Base-by-base conservation (phyloP, 495 filamentous ascomycete species). In the Thermothielavioides terrestris region DNA sequence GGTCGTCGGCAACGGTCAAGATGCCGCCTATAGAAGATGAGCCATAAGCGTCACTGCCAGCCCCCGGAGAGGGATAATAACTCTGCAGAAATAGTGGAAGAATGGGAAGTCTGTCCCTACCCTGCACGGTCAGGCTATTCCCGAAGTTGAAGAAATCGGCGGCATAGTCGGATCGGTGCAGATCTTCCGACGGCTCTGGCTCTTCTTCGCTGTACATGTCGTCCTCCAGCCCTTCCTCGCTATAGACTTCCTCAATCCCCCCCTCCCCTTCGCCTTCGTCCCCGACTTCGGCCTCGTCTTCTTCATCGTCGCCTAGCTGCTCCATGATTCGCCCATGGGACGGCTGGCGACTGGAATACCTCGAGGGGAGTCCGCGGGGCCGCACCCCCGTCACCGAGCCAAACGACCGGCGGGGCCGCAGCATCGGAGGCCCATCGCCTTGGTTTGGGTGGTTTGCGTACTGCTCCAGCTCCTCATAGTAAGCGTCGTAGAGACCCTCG, bases 401-500 rank as follows among this genome's bases (percentile, higher is more conserved):
- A 57, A 71, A 72, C n/a, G 64, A 62, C 50, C 80, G 76, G 30
- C 80, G 77, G 11, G 82, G 75, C 21, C 80, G 74, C 54, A 89
- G 76, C 63, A 90, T 82, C 1, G 84, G 78, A 65, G 68, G 67
- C 28, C 66, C 68, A 28, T 73, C 65, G 21, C 68, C 67, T 44
- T 78, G 80, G 65, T 88, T 82, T 60, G 90, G 88, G 57, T 89
- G 83, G 62, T 96, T 90, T 46, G 92, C 92, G 64, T 95, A 97
- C 57, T 94, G 89, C 66, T 97, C 92, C 42, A 99, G 76, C 65
- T 99, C 92, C 62, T 95, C 87, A 61, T 99, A 99, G 67, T 99
- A 99, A 22, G 92, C 92, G 70, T 99, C 94, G 64, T 99, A 99
- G 12, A 99, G 77, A n/a, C 94, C 89, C 65, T 99, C 92, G 11